Conservation (phyloP, 163 green algal species). For the Scenedesmus sp. region DNA sequence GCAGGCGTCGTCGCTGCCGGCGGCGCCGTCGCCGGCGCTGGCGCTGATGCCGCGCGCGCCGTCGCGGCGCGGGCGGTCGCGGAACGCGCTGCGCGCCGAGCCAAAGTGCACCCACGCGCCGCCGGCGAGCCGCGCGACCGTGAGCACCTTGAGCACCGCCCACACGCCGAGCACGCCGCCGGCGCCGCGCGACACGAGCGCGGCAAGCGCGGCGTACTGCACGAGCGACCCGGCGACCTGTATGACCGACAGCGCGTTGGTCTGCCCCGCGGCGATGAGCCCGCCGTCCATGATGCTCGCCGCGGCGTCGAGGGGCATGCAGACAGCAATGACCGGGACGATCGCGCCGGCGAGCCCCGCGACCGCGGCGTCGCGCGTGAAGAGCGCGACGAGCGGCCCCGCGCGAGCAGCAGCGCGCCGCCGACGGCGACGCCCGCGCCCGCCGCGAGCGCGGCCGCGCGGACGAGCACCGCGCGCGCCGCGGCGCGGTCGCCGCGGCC, state of each 20-base stretch:
- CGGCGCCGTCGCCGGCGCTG: neutral
- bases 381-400: constrained; percentile 45
- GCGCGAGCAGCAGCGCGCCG: constrained; percentile 20
- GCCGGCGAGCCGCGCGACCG: neutral
- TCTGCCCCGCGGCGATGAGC: constrained; percentile 63
- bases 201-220: neutral
- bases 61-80: neutral
- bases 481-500: constrained; percentile 29
- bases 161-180: constrained; percentile 18
- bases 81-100: constrained; percentile 32
- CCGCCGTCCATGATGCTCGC: constrained; percentile 65
- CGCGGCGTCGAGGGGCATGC: constrained; percentile 60
- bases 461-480: constrained; percentile 46
- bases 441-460: constrained; percentile 41
- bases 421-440: constrained; percentile 29
- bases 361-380: constrained; percentile 54
- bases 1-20: neutral
- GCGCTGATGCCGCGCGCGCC: neutral
- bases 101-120: constrained; percentile 36
- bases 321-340: constrained; percentile 54
- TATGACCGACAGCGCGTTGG: constrained; percentile 54
- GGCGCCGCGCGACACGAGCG: neutral
- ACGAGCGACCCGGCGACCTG: constrained; percentile 37
- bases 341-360: constrained; percentile 35
- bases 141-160: constrained; percentile 52